Percentiles rank a stretch among this genome's conserved stretches.
These are phyloP conservation scores for Fonsecaea multimorphosa DNA, from an alignment of 2,329 filamentous ascomycete genomes.

Conservation along the genomic window DNA sequence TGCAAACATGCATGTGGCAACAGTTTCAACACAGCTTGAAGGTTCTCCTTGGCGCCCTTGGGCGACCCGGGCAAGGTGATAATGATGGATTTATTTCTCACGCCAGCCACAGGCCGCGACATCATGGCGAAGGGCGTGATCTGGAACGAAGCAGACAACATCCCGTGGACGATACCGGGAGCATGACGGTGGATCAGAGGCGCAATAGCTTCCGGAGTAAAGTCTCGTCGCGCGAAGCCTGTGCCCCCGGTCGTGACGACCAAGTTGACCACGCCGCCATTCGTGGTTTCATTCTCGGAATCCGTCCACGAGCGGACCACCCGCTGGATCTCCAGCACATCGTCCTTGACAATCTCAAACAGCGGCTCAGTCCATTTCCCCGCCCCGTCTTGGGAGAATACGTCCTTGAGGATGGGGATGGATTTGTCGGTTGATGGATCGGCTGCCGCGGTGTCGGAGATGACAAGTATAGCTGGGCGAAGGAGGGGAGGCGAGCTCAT, in stretches of 20 bases:
- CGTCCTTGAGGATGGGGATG: conserved; percentile 67
- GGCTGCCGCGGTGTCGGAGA: conserved; percentile 86
- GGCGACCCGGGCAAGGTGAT: conserved; percentile 92
- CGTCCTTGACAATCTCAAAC: conserved; percentile 80
- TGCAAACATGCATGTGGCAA: conserved; percentile 94
- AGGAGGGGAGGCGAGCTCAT: conserved; percentile 52
- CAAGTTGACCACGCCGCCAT: conserved; percentile 63
- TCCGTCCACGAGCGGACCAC: conserved; percentile 77
- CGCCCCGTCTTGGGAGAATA: conserved; percentile 70
- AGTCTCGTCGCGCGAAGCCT: conserved; percentile 83
- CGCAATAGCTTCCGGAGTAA: conserved; percentile 87
- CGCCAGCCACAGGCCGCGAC: conserved; percentile 89
- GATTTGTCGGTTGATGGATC: conserved; percentile 81
- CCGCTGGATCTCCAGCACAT: conserved; percentile 73
- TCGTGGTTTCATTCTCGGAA: conserved; percentile 47
- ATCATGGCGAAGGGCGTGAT: conserved; percentile 97
- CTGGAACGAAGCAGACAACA: conserved; percentile 81
- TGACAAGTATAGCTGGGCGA: conserved; percentile 77
- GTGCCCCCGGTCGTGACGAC: conserved; percentile 91
- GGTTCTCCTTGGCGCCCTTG: conserved; percentile 92
- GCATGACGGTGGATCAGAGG: conserved; percentile 83
- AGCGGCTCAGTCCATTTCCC: conserved; percentile 74
- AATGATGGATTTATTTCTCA: conserved; percentile 80
- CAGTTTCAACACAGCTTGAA: conserved; percentile 86
- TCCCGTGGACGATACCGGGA: conserved; percentile 88